Conservation (phyloP, 2,329 filamentous ascomycete species). For the Diaporthe ilicicola region DNA sequence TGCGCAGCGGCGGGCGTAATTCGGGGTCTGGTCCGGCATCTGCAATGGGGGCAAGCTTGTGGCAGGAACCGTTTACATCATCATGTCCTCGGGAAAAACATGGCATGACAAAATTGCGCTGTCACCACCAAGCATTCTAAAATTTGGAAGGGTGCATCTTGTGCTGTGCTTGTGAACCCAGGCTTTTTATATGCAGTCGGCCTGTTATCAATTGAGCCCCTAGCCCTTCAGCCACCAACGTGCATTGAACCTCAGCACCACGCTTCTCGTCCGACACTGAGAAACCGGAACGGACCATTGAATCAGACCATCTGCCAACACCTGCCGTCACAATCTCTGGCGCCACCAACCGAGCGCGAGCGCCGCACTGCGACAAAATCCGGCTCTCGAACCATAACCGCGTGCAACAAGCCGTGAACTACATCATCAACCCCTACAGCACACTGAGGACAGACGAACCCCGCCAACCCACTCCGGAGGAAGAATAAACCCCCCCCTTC, state of each 20-base stretch:
- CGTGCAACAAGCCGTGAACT: not conserved
- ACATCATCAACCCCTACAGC: not conserved
- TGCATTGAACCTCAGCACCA: not conserved
- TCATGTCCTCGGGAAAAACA: constrained; percentile 12
- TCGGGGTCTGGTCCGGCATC: constrained; percentile 27
- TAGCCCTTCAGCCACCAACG: not conserved
- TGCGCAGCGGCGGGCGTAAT: constrained; percentile 10
- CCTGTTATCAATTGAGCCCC: not conserved
- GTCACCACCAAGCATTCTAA: not conserved
- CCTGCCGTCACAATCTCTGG: not conserved
- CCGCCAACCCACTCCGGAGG: not conserved
- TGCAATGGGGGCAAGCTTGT: not conserved
- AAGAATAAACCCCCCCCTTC: too few species aligned
- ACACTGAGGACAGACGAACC: not conserved
- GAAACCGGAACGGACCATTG: not conserved
- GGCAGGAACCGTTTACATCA: constrained; percentile 18
- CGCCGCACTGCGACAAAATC: not conserved
- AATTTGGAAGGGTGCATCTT: not conserved
- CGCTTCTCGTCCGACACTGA: not conserved
- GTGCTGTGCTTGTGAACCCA: not conserved
- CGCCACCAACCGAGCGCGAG: not conserved
- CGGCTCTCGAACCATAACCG: not conserved
- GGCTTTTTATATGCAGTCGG: not conserved
- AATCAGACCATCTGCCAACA: constrained; percentile 1
- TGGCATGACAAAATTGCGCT: constrained; percentile 22